A percentile compares a stretch with the other conserved stretches of the same genome.
phyloP scores from a whole-genome alignment of 441 rosid species.

The Erysimum cheiri region DNA sequence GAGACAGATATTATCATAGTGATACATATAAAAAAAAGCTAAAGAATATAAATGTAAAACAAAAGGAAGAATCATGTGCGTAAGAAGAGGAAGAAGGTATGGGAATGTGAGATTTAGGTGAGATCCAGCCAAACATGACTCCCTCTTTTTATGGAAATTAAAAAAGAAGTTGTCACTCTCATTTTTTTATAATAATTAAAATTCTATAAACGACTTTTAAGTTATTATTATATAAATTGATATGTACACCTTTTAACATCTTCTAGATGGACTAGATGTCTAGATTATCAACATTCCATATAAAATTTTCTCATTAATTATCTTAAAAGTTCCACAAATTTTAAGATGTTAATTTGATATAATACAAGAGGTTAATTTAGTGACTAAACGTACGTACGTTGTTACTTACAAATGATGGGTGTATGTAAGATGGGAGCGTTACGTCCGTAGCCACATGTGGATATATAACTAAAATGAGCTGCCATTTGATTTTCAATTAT shows the following conservation, averaged over 20 bases:
- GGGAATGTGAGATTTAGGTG: slow-evolving; percentile 49
- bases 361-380: not conserved
- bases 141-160: slow-evolving; percentile 36
- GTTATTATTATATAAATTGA: slow-evolving; percentile 8
- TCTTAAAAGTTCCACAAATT: not conserved
- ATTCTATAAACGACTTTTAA: slow-evolving; percentile 17
- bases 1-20: slow-evolving; percentile 3
- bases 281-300: slow-evolving; percentile 10
- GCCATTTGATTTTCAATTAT: slow-evolving; percentile 22
- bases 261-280: slow-evolving; percentile 31
- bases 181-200: slow-evolving; percentile 6
- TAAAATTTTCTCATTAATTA: not conserved
- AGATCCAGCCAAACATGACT: slow-evolving; percentile 50
- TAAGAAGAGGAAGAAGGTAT: slow-evolving; percentile 45
- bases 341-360: not conserved
- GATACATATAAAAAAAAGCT: not conserved
- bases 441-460: slow-evolving; percentile 35
- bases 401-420: slow-evolving; percentile 1
- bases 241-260: slow-evolving; percentile 16
- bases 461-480: slow-evolving; percentile 32
- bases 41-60: not conserved
- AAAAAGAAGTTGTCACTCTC: slow-evolving; percentile 28
- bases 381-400: not conserved
- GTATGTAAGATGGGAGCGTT: slow-evolving; percentile 7
- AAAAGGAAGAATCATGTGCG: slow-evolving; percentile 42